phyloP scores from a whole-genome alignment of 768 basidiomycete genomes.

The Pleurotus ostreatus region DNA sequence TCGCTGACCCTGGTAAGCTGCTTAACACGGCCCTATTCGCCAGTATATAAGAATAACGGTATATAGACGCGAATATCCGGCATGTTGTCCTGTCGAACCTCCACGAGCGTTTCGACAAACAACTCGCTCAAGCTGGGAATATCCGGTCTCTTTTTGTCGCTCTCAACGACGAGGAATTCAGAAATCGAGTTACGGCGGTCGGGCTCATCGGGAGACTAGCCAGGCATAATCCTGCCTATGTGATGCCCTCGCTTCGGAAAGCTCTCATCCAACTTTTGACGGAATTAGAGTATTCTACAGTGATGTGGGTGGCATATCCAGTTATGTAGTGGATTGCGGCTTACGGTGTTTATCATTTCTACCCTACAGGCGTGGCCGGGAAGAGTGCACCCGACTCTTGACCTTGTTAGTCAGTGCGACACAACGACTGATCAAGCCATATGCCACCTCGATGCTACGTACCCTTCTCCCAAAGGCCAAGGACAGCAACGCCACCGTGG shows the following conservation, averaged over 20 bases:
- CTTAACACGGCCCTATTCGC: not conserved
- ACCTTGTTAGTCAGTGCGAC: constrained; percentile 89
- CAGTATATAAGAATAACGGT: not conserved
- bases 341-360: not conserved
- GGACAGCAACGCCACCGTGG: constrained; percentile 81
- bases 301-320: constrained; percentile 38
- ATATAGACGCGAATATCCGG: constrained; percentile 72
- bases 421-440: constrained; percentile 91
- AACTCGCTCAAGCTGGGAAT: constrained; percentile 96
- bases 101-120: constrained; percentile 93
- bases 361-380: constrained; percentile 64
- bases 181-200: constrained; percentile 87
- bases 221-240: constrained; percentile 95
- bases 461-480: constrained; percentile 88
- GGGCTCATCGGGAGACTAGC: constrained; percentile 89
- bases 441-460: constrained; percentile 88
- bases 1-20: constrained; percentile 84
- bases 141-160: constrained; percentile 96
- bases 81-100: constrained; percentile 82
- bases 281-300: constrained; percentile 93
- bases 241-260: constrained; percentile 97
- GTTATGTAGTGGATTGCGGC: not conserved
- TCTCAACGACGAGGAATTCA: constrained; percentile 93
- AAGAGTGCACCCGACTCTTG: constrained; percentile 89
- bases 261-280: constrained; percentile 94